These are phyloP conservation scores for Wickerhamiella shivajii DNA, from an alignment of 805 yeast genomes.

Conservation along the genomic window DNA sequence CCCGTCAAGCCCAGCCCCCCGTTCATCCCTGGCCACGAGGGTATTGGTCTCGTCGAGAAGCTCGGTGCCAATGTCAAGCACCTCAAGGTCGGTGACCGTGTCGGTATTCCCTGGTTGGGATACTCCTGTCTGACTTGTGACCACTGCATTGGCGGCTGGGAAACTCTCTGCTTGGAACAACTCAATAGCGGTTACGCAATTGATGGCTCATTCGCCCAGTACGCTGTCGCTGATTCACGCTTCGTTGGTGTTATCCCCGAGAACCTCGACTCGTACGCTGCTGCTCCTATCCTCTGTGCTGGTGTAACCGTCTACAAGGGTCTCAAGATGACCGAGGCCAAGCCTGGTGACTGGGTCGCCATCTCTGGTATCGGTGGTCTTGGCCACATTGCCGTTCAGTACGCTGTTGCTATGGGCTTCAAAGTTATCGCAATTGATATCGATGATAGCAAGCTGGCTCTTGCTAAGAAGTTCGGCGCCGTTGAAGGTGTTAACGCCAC, in stretches of 20 bases:
- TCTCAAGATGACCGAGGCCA: slow-evolving; percentile 57
- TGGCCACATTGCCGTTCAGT: slow-evolving; percentile 61
- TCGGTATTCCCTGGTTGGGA: slow-evolving; percentile 41
- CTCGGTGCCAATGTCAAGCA: slow-evolving; percentile 4
- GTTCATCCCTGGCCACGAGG: slow-evolving; percentile 4
- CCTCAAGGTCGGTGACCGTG: slow-evolving; percentile 7
- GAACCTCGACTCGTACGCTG: slow-evolving; percentile 58
- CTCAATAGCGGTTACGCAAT: slow-evolving; percentile 75
- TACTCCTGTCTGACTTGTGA: slow-evolving; percentile 68
- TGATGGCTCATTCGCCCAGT: slow-evolving; percentile 86
- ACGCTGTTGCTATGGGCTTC: slow-evolving; percentile 64
- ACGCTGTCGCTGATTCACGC: slow-evolving; percentile 75
- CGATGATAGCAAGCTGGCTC: slow-evolving; percentile 45
- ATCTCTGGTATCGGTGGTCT: slow-evolving; percentile 69
- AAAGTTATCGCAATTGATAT: slow-evolving; percentile 61
- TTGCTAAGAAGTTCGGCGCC: slow-evolving; percentile 48
- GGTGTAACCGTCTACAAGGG: slow-evolving; percentile 90
- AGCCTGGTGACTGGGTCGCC: slow-evolving; percentile 63
- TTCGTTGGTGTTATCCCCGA: slow-evolving; percentile 72
- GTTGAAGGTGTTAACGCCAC: slow-evolving; percentile 45
- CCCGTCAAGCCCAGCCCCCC: slow-evolving; percentile 5
- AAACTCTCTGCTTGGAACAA: slow-evolving; percentile 57
- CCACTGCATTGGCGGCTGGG: slow-evolving; percentile 50
- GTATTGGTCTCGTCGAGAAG: slow-evolving; percentile 6
- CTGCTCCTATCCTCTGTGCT: slow-evolving; percentile 78